A percentile compares a stretch with the other conserved stretches of the same genome.
These are phyloP conservation scores for Trametes cinnabarina DNA, from an alignment of 768 basidiomycete species.

Conservation along the genomic window DNA sequence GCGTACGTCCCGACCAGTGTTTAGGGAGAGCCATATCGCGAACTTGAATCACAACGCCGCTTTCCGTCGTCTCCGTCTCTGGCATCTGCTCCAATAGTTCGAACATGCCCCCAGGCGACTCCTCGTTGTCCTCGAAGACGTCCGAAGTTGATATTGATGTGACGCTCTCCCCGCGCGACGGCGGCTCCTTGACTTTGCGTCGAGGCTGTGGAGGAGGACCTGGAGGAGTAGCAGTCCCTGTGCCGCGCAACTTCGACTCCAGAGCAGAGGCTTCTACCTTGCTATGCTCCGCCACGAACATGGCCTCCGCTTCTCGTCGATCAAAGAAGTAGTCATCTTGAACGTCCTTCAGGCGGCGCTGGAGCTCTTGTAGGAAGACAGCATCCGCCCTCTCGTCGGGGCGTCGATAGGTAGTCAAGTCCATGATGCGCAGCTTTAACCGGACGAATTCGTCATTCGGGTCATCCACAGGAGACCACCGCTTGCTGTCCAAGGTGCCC, in stretches of 20 bases:
- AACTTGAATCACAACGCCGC: slow-evolving; percentile 52
- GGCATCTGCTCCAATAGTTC: slow-evolving; percentile 70
- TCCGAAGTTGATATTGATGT: slow-evolving; percentile 30
- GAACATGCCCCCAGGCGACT: slow-evolving; percentile 57
- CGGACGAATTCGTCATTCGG: slow-evolving; percentile 62
- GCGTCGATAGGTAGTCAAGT: slow-evolving; percentile 38
- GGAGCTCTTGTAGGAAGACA: slow-evolving; percentile 39
- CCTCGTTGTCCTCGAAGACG: slow-evolving; percentile 52
- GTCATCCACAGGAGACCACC: slow-evolving; percentile 34
- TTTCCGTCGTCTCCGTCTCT: slow-evolving; percentile 49
- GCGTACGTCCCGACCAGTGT: slow-evolving; percentile 78
- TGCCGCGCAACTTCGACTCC: slow-evolving; percentile 41
- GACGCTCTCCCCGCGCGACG: slow-evolving; percentile 10
- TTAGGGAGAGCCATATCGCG: slow-evolving; percentile 82
- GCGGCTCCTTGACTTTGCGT: slow-evolving; percentile 13
- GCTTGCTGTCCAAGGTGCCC: background rate
- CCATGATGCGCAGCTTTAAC: slow-evolving; percentile 55
- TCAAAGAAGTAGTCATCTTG: slow-evolving; percentile 71
- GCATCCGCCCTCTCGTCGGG: slow-evolving; percentile 28
- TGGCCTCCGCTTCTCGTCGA: slow-evolving; percentile 57
- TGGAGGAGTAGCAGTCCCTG: background rate
- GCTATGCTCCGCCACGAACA: slow-evolving; percentile 53
- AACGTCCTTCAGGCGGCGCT: slow-evolving; percentile 43
- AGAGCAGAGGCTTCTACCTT: slow-evolving; percentile 46
- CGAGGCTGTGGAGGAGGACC: background rate